Percentiles rank a stretch among this genome's conserved stretches.
phyloP scores from a whole-genome alignment of 768 basidiomycete genomes.

The Boletus eberwhitei region DNA sequence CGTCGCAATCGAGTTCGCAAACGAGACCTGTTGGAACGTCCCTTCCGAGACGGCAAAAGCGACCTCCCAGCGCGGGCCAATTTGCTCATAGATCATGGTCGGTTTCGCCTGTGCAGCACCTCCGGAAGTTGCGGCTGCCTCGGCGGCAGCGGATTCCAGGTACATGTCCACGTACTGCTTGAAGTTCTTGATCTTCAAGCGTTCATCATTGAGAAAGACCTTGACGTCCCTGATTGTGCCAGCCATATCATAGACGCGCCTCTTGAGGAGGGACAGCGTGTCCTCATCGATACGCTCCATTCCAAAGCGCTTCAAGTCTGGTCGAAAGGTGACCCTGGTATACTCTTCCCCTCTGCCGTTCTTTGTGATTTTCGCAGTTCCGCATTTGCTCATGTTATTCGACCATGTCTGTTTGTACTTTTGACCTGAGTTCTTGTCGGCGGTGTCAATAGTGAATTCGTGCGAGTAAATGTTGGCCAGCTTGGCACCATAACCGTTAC shows the following conservation, averaged over 20 bases:
- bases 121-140: constrained; percentile 64
- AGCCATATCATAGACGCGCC: constrained; percentile 95
- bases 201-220: constrained; percentile 89
- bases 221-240: constrained; percentile 94
- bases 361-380: constrained; percentile 90
- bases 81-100: constrained; percentile 76
- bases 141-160: constrained; percentile 69
- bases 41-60: constrained; percentile 95
- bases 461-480: constrained; percentile 97
- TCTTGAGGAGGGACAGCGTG: constrained; percentile 81
- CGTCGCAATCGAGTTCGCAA: constrained; percentile 96
- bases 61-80: constrained; percentile 87
- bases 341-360: constrained; percentile 85
- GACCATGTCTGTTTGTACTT: constrained; percentile 97
- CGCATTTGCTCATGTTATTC: constrained; percentile 87
- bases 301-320: constrained; percentile 88
- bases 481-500: constrained; percentile 98
- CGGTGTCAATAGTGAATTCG: constrained; percentile 95
- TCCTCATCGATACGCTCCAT: constrained; percentile 92
- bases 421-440: constrained; percentile 77
- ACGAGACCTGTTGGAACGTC: constrained; percentile 89
- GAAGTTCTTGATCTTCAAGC: constrained; percentile 91
- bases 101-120: constrained; percentile 78
- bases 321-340: constrained; percentile 89
- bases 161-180: constrained; percentile 97